These are phyloP conservation scores for Lichtheimia corymbifera DNA, from an alignment of 371 early-diverging fungal species.

Conservation along the genomic window DNA sequence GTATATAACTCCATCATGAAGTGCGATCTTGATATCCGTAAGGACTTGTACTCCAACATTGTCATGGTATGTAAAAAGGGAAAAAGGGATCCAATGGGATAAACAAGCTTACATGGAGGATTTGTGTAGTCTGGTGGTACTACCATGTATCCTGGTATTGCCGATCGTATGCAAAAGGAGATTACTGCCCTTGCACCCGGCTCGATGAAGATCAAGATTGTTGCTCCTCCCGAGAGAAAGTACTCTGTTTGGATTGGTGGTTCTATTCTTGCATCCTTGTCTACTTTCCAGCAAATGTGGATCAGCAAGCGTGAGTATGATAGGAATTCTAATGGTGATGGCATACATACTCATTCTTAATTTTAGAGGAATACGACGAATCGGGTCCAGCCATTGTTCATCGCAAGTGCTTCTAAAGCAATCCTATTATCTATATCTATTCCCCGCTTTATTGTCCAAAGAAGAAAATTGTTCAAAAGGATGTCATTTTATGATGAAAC, in stretches of 20 bases:
- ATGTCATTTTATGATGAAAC: too few relatives aligned
- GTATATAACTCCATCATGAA: conserved; percentile 96
- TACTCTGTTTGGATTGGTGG: conserved; percentile 99
- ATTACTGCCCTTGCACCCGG: conserved; percentile 97
- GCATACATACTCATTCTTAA: neutral
- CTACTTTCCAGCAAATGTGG: conserved; percentile 57
- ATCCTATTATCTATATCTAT: too few relatives aligned
- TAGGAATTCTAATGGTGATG: neutral
- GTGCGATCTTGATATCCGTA: conserved; percentile 97
- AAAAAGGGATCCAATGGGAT: neutral
- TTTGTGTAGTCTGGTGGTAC: conserved; percentile 67
- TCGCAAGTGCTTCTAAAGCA: conserved; percentile 94
- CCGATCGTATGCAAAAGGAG: conserved; percentile 98
- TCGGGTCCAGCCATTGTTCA: conserved; percentile 97
- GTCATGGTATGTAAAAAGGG: conserved; percentile 63
- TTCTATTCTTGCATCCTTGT: conserved; percentile 99
- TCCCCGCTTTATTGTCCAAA: too few relatives aligned
- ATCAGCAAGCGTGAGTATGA: conserved; percentile 45
- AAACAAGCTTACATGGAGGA: neutral
- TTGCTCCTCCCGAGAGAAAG: conserved; percentile 99
- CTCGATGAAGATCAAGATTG: conserved; percentile 99
- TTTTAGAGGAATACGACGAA: conserved; percentile 94
- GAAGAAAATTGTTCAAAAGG: too few relatives aligned
- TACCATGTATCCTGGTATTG: conserved; percentile 96
- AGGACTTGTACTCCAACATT: conserved; percentile 95